phyloP scores from a whole-genome alignment of 2,329 filamentous ascomycete species.

The Sarocladium oryzae region DNA sequence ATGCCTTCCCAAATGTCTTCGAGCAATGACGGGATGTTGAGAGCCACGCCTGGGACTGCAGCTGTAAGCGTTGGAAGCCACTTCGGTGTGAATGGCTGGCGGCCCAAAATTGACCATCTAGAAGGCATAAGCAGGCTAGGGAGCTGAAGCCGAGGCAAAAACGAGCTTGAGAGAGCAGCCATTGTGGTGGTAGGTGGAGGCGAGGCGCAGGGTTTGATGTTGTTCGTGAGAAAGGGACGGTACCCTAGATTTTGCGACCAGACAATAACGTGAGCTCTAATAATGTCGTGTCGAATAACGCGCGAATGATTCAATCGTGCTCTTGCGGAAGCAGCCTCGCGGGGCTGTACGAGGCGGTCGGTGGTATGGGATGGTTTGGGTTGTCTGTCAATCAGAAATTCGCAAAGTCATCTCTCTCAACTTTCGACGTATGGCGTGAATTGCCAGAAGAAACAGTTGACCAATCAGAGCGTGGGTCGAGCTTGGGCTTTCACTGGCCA shows the following conservation, averaged over 20 bases:
- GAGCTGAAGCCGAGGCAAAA: constrained; percentile 49
- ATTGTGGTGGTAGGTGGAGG: constrained; percentile 26
- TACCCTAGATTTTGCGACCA: not conserved
- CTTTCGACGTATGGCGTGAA: constrained; percentile 6
- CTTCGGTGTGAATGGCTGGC: not conserved
- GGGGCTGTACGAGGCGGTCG: constrained; percentile 9
- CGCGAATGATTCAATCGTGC: too few relatives aligned
- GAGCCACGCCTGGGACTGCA: constrained; percentile 54
- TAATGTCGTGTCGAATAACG: too few relatives aligned
- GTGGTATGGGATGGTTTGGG: constrained; percentile 10
- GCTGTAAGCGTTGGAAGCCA: constrained; percentile 46
- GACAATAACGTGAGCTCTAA: not conserved
- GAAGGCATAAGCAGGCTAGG: constrained; percentile 33
- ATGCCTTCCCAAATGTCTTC: constrained; percentile 89
- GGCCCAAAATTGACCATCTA: constrained; percentile 19
- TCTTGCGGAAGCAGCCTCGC: too few relatives aligned
- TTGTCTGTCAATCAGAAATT: constrained; percentile 4
- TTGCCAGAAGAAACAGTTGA: not conserved
- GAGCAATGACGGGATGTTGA: constrained; percentile 53
- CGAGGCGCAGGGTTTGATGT: not conserved
- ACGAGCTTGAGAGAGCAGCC: constrained; percentile 37
- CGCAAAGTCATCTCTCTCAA: not conserved
- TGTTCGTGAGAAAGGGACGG: not conserved
- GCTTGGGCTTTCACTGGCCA: constrained; percentile 7
- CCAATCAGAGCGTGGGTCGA: constrained; percentile 8